Conservation (phyloP, 805 yeast species). For the Cyberlindnera petersonii region DNA sequence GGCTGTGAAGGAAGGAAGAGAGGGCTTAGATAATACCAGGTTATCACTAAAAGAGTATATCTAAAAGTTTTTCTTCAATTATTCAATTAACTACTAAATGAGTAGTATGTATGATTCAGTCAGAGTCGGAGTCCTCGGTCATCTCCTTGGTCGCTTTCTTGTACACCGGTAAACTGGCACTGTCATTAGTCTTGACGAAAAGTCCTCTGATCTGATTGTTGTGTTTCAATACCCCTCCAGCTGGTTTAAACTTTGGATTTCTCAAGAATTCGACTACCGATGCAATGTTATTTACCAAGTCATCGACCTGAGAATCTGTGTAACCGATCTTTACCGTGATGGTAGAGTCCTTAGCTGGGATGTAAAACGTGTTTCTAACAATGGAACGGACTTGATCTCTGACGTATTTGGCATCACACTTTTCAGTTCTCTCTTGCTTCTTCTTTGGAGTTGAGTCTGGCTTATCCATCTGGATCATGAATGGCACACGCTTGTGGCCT, state of each 20-base stretch:
- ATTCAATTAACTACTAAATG: too few species aligned
- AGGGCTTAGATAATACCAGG: too few species aligned
- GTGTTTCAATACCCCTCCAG: constrained; percentile 51
- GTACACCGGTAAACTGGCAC: constrained; percentile 60
- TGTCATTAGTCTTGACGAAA: constrained; percentile 62
- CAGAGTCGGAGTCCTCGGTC: too few species aligned
- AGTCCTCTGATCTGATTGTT: constrained; percentile 46
- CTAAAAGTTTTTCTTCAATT: too few species aligned
- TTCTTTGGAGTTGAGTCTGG: constrained; percentile 25
- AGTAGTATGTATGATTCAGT: too few species aligned
- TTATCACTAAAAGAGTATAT: too few species aligned
- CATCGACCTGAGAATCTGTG: constrained; percentile 38
- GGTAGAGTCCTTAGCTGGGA: constrained; percentile 61
- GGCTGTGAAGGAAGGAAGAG: too few species aligned
- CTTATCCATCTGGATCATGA: constrained; percentile 54
- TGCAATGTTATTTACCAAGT: constrained; percentile 50
- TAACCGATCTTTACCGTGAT: constrained; percentile 59
- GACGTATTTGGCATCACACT: constrained; percentile 64
- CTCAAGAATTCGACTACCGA: constrained; percentile 48
- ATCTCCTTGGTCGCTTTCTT: constrained; percentile 4
- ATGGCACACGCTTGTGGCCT: constrained; percentile 64
- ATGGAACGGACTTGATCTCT: constrained; percentile 62
- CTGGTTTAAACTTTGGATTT: constrained; percentile 40
- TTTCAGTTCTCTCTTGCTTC: constrained; percentile 46
- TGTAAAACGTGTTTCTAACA: constrained; percentile 56